A percentile compares a stretch with the other conserved stretches of the same genome.
Evolutionary conservation across 1,284 basidiomycete genomes (phyloP).

Genomic region (Cryptococcus sp.): DNA sequence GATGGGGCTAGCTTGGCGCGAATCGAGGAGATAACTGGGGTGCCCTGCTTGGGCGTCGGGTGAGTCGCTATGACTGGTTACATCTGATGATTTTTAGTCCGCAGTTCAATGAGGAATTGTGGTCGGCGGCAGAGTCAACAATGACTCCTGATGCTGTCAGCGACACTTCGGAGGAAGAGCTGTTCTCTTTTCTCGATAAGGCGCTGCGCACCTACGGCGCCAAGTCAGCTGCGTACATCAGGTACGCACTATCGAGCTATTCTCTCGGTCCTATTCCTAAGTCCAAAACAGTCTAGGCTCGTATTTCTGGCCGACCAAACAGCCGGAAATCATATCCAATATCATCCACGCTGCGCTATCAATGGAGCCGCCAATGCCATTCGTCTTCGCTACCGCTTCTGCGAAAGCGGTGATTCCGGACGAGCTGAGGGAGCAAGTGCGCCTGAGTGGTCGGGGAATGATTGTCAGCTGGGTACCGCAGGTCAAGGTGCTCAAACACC

Average conservation of each 20-base stretch:
- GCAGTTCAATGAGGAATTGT: slow-evolving; percentile 4
- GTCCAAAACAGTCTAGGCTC: slow-evolving; percentile 10
- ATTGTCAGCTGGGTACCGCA: slow-evolving; percentile 17
- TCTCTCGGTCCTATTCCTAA: too few relatives aligned
- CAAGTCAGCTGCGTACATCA: slow-evolving; percentile 14
- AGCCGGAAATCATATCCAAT: slow-evolving; percentile 9
- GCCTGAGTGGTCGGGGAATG: slow-evolving; percentile 11
- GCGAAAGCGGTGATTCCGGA: slow-evolving; percentile 2
- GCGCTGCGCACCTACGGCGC: slow-evolving; percentile 1
- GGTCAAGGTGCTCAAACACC: slow-evolving; percentile 13
- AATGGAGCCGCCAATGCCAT: slow-evolving; percentile 13
- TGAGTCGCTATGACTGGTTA: neutral
- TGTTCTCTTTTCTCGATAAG: slow-evolving; percentile 5
- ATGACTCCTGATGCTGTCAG: neutral
- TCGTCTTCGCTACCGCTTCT: slow-evolving; percentile 13
- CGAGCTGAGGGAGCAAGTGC: slow-evolving; percentile 3
- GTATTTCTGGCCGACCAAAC: slow-evolving; percentile 11
- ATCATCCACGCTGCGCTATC: slow-evolving; percentile 10
- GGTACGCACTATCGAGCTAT: neutral
- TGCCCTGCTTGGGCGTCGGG: slow-evolving; percentile 13
- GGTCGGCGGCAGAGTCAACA: neutral
- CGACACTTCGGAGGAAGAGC: too few relatives aligned
- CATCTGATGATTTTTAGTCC: neutral
- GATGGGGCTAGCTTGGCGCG: slow-evolving; percentile 3
- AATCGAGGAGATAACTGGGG: neutral